phyloP scores from a whole-genome alignment of 306 rosid species.

The Sicyos edulis region DNA sequence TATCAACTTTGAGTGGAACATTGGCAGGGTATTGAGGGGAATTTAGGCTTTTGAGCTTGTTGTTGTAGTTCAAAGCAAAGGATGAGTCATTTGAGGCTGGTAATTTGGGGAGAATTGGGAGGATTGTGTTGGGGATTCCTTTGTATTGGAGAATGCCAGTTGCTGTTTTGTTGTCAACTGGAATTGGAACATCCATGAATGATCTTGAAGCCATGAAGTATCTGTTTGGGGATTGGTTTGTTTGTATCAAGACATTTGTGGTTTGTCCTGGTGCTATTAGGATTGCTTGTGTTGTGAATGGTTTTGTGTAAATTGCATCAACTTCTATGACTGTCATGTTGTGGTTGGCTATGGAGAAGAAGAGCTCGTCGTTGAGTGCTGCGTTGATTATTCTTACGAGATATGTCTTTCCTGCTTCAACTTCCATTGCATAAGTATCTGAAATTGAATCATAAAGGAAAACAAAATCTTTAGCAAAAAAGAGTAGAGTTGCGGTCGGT shows the following conservation, averaged over 20 bases:
- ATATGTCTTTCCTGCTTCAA: constrained; percentile 63
- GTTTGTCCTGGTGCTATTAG: constrained; percentile 83
- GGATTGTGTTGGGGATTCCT: constrained; percentile 52
- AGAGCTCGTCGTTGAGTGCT: constrained; percentile 66
- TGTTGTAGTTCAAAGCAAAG: constrained; percentile 46
- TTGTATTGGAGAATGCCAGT: constrained; percentile 74
- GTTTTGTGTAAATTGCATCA: constrained; percentile 82
- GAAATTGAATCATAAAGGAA: background rate
- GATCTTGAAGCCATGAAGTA: constrained; percentile 65
- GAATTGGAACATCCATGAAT: constrained; percentile 62
- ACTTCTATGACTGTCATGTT: constrained; percentile 80
- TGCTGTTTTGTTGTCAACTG: constrained; percentile 67
- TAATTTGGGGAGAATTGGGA: constrained; percentile 57
- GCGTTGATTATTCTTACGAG: constrained; percentile 65
- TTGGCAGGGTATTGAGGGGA: constrained; percentile 56
- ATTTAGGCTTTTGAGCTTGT: constrained; percentile 57
- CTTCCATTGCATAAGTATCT: constrained; percentile 79
- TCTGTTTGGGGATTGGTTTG: constrained; percentile 52
- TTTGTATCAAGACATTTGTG: constrained; percentile 64
- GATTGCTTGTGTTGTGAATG: constrained; percentile 61
- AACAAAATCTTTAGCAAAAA: background rate
- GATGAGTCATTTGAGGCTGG: constrained; percentile 55
- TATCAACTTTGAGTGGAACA: constrained; percentile 66
- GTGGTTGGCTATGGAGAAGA: constrained; percentile 68
- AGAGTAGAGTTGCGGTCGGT: too few relatives aligned